Conservation (phyloP, 2,329 filamentous ascomycete genomes). For the Magnaporthiopsis incrustans region DNA sequence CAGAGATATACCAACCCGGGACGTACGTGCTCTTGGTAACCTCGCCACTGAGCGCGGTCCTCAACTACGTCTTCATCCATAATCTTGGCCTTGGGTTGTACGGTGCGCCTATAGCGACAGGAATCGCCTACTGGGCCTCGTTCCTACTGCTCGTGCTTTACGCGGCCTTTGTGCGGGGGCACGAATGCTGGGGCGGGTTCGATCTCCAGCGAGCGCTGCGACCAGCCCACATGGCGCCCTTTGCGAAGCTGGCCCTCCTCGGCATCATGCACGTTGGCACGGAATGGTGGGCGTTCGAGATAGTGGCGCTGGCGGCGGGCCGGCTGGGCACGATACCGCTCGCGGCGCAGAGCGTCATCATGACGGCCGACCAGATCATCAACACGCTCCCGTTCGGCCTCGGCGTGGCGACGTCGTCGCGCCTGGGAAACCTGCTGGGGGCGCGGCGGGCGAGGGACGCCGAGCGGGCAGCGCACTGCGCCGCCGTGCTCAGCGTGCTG, state of each 20-base stretch:
- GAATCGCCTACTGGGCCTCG: conserved; percentile 78
- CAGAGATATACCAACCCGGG: conserved; percentile 65
- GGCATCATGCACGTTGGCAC: conserved; percentile 80
- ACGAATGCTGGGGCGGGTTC: conserved; percentile 72
- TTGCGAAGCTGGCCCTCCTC: conserved; percentile 65
- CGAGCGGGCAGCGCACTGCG: conserved; percentile 63
- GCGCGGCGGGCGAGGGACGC: conserved; percentile 58
- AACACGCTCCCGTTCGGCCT: conserved; percentile 83
- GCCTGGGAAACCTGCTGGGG: conserved; percentile 75
- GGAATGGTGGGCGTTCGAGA: conserved; percentile 94
- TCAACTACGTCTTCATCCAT: conserved; percentile 78
- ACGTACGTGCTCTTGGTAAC: conserved; percentile 78
- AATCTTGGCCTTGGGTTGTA: conserved; percentile 62
- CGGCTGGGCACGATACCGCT: conserved; percentile 70
- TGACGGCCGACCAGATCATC: conserved; percentile 81
- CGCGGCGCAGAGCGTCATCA: conserved; percentile 80
- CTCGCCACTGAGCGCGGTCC: conserved; percentile 68
- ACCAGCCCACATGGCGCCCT: conserved; percentile 54
- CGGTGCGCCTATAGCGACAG: conserved; percentile 74
- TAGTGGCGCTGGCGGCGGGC: conserved; percentile 76
- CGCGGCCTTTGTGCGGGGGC: conserved; percentile 60
- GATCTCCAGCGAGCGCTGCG: conserved; percentile 50
- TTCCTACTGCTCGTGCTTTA: conserved; percentile 72
- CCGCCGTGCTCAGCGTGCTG: conserved; percentile 63
- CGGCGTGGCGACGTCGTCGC: conserved; percentile 69